Evolutionary conservation across 2,329 filamentous ascomycete species (phyloP).

Genomic region (Diaporthe sp.): DNA sequence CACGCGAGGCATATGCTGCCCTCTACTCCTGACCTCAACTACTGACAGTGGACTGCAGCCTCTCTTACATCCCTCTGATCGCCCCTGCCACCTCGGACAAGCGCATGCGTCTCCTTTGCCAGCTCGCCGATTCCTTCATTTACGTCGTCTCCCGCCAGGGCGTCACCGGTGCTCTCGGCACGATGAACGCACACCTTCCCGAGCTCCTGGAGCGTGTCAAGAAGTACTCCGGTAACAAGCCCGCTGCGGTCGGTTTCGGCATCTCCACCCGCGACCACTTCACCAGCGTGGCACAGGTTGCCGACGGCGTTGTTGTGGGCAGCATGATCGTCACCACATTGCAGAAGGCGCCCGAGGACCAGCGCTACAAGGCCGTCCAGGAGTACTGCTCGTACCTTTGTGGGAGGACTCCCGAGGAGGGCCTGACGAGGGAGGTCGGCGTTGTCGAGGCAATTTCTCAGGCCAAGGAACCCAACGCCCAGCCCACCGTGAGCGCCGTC

Average conservation of each 20-base stretch:
- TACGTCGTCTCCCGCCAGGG: slow-evolving; percentile 98
- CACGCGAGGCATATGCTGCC: background rate
- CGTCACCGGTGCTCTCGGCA: slow-evolving; percentile 91
- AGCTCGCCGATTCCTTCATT: slow-evolving; percentile 98
- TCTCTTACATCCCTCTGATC: slow-evolving; percentile 97
- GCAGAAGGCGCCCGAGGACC: slow-evolving; percentile 74
- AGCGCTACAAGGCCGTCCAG: slow-evolving; percentile 80
- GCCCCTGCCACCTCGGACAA: slow-evolving; percentile 92
- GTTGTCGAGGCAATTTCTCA: slow-evolving; percentile 77
- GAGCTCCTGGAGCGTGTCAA: slow-evolving; percentile 88
- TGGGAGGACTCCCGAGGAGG: slow-evolving; percentile 60
- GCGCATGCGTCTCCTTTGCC: slow-evolving; percentile 95
- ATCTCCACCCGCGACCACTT: slow-evolving; percentile 97
- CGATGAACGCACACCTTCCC: slow-evolving; percentile 85
- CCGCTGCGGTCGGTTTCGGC: slow-evolving; percentile 94
- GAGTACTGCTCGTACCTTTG: slow-evolving; percentile 84
- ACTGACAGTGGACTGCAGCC: slow-evolving; percentile 59
- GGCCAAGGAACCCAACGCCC: slow-evolving; percentile 70
- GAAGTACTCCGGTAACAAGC: slow-evolving; percentile 90
- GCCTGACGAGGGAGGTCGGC: slow-evolving; percentile 74
- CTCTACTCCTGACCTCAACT: background rate
- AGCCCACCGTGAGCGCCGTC: slow-evolving; percentile 77
- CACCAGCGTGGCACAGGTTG: slow-evolving; percentile 83
- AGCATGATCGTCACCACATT: slow-evolving; percentile 93
- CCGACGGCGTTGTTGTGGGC: slow-evolving; percentile 96